Evolutionary conservation across 108 stramenopile genomes (phyloP).

Genomic region (Nitzschia sp.): DNA sequence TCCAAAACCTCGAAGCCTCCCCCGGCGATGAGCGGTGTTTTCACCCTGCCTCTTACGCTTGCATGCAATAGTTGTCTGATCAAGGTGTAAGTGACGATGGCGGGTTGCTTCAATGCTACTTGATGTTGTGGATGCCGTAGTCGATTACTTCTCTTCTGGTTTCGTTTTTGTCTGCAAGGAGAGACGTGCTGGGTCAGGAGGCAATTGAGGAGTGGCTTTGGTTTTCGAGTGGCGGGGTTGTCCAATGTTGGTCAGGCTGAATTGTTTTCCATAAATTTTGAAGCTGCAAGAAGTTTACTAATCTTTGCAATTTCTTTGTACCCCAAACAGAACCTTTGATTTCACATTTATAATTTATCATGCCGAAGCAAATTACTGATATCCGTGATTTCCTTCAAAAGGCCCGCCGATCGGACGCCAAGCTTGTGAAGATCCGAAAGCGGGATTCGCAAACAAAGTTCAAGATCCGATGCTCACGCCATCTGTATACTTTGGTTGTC

Average conservation of each 20-base stretch:
- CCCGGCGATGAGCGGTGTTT: no score
- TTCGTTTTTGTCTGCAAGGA: no score
- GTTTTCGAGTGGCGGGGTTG: no score
- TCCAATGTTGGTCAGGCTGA: no score
- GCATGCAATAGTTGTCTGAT: neutral
- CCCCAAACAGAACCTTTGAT: neutral
- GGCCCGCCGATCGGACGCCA: slow-evolving; percentile 94
- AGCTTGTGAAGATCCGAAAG: slow-evolving; percentile 97
- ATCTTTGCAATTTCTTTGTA: neutral
- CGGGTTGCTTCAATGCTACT: neutral
- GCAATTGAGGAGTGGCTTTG: no score
- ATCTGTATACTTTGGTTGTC: slow-evolving; percentile 95
- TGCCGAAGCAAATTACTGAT: slow-evolving; percentile 95
- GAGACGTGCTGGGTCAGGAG: no score
- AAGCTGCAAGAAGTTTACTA: no score
- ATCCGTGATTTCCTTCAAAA: slow-evolving; percentile 96
- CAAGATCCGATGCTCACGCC: slow-evolving; percentile 98
- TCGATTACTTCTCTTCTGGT: no score
- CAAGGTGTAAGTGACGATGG: slow-evolving; percentile 32
- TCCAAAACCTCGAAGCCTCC: no score
- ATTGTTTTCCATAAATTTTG: no score
- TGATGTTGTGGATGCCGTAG: no score
- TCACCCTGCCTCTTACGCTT: no score
- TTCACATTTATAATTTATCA: slow-evolving; percentile 37
- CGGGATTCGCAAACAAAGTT: slow-evolving; percentile 91